phyloP scores from a whole-genome alignment of 495 filamentous ascomycete species.

The Talaromyces liani region DNA sequence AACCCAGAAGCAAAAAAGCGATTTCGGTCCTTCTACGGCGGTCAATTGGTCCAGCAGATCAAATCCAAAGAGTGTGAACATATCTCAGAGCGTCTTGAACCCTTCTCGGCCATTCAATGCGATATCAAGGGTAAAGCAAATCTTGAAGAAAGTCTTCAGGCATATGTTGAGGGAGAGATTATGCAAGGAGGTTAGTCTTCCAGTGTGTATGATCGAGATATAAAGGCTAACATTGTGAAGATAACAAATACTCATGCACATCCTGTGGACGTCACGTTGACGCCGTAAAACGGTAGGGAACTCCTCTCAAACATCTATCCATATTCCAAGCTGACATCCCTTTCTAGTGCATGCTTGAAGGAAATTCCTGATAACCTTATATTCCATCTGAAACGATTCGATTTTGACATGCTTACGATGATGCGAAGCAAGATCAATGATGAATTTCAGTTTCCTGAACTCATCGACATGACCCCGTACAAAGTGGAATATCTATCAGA shows the following conservation, averaged over 20 bases:
- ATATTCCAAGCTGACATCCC: neutral
- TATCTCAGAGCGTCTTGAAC: slow-evolving; percentile 82
- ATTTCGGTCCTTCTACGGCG: slow-evolving; percentile 83
- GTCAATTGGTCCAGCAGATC: slow-evolving; percentile 88
- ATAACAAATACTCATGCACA: slow-evolving; percentile 97
- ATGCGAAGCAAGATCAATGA: slow-evolving; percentile 93
- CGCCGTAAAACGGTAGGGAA: slow-evolving; percentile 73
- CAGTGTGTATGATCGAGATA: slow-evolving; percentile 9
- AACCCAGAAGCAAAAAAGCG: slow-evolving; percentile 58
- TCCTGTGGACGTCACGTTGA: slow-evolving; percentile 85
- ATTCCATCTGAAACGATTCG: slow-evolving; percentile 93
- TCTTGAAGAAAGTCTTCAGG: slow-evolving; percentile 80
- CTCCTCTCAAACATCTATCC: neutral
- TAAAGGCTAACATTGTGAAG: slow-evolving; percentile 30
- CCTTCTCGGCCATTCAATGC: slow-evolving; percentile 93
- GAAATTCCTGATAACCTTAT: slow-evolving; percentile 92
- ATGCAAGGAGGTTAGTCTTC: slow-evolving; percentile 74
- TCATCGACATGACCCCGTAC: slow-evolving; percentile 86
- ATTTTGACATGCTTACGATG: slow-evolving; percentile 82
- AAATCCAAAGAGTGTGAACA: slow-evolving; percentile 91
- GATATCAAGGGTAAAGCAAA: slow-evolving; percentile 89
- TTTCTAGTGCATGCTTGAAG: slow-evolving; percentile 70
- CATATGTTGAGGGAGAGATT: slow-evolving; percentile 91
- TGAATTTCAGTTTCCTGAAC: slow-evolving; percentile 75
- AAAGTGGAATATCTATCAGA: slow-evolving; percentile 79